These are phyloP conservation scores for Zangia roseola DNA, from an alignment of 768 basidiomycete genomes.

Conservation along the genomic window DNA sequence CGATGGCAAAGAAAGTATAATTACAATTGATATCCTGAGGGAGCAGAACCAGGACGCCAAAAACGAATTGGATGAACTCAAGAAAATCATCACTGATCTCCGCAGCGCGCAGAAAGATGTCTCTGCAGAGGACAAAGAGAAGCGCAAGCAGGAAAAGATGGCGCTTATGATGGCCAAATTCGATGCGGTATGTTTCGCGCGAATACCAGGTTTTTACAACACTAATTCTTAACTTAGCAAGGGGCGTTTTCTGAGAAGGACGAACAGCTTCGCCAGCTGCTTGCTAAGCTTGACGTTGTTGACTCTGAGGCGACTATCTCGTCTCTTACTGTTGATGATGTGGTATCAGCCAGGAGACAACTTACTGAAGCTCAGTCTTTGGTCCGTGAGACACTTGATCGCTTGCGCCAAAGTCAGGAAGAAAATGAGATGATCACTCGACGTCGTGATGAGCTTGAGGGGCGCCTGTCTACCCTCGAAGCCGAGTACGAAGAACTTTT, in stretches of 20 bases:
- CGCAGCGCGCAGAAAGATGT: constrained; percentile 82
- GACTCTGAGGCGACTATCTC: constrained; percentile 58
- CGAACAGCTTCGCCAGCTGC: constrained; percentile 82
- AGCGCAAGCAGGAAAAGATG: constrained; percentile 99
- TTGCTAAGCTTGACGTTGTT: constrained; percentile 81
- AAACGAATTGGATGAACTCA: constrained; percentile 86
- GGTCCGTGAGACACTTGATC: constrained; percentile 85
- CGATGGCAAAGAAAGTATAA: constrained; percentile 92
- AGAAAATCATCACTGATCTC: constrained; percentile 72
- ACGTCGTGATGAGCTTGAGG: constrained; percentile 85
- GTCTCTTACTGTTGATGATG: constrained; percentile 69
- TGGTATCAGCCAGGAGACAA: constrained; percentile 81
- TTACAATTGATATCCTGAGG: constrained; percentile 91
- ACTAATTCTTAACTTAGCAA: constrained; percentile 48
- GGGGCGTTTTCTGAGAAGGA: constrained; percentile 96
- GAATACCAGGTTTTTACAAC: background rate
- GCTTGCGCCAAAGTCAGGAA: constrained; percentile 85
- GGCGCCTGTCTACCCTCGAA: constrained; percentile 76
- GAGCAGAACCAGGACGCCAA: constrained; percentile 90
- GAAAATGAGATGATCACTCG: constrained; percentile 85
- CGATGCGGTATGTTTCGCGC: constrained; percentile 66
- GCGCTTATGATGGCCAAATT: constrained; percentile 99
- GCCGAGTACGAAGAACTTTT: constrained; percentile 96
- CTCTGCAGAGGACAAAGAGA: constrained; percentile 95
- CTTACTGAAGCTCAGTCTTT: constrained; percentile 85